A percentile compares a stretch with the other conserved stretches of the same genome.
phyloP scores from a whole-genome alignment of 305 asterid genomes.

The Petunia hybrid region DNA sequence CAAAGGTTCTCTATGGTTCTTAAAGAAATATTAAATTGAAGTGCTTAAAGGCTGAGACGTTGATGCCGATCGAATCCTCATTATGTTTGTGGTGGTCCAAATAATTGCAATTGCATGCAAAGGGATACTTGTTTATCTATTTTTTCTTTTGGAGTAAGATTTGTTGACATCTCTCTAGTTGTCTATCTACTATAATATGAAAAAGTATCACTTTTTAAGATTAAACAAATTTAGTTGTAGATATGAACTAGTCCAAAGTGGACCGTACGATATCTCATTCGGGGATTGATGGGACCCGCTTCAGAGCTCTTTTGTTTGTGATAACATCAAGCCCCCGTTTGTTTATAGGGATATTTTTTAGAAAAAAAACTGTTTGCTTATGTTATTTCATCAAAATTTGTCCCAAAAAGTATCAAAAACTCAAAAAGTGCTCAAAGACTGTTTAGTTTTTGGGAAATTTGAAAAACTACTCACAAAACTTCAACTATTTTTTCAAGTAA shows the following conservation, averaged over 20 bases:
- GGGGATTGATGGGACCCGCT: conserved; percentile 23
- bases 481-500: too few relatives aligned
- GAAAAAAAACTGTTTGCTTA: too few relatives aligned
- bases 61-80: conserved; percentile 20
- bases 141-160: conserved; percentile 32
- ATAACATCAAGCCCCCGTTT: too few relatives aligned
- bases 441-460: too few relatives aligned
- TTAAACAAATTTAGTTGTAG: not conserved
- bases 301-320: not conserved
- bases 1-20: conserved; percentile 23
- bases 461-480: too few relatives aligned
- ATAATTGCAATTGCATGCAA: not conserved
- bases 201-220: conserved; percentile 16
- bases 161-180: conserved; percentile 23
- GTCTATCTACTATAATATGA: conserved; percentile 22
- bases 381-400: too few relatives aligned
- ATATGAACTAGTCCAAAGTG: not conserved
- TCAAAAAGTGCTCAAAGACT: too few relatives aligned
- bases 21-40: conserved; percentile 22
- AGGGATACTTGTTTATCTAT: conserved; percentile 24
- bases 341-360: too few relatives aligned
- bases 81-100: conserved; percentile 29
- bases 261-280: not conserved
- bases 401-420: too few relatives aligned
- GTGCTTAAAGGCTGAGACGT: conserved; percentile 23